Percentiles rank a stretch among this genome's conserved stretches.
These are phyloP conservation scores for Agaricus sinodeliciosus DNA, from an alignment of 768 basidiomycete species.

Conservation along the genomic window DNA sequence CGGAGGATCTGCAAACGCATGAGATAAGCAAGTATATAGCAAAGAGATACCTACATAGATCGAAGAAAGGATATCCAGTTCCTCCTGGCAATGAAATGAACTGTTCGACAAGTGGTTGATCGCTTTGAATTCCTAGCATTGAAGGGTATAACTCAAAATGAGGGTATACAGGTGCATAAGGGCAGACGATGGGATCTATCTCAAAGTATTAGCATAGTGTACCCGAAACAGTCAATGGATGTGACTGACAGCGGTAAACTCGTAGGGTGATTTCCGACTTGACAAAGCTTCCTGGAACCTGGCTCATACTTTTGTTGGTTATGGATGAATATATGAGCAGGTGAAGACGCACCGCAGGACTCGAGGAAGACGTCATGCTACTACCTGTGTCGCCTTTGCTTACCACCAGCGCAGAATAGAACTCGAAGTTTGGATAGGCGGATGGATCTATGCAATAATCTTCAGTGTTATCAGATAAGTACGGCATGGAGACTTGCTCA, in stretches of 20 bases:
- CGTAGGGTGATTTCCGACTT: background rate
- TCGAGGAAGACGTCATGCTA: conserved; percentile 5
- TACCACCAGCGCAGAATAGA: conserved; percentile 12
- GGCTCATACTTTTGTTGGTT: background rate
- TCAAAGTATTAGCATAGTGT: background rate
- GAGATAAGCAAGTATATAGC: background rate
- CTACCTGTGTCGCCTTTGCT: conserved; percentile 3
- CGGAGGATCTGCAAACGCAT: conserved; percentile 23
- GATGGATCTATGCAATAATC: conserved; percentile 28
- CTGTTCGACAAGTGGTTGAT: background rate
- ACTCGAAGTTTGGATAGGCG: conserved; percentile 19
- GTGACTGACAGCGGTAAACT: background rate
- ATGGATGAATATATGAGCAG: conserved; percentile 15
- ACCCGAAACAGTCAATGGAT: background rate
- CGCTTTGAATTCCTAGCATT: background rate
- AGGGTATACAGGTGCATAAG: conserved; percentile 15
- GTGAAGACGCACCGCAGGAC: conserved; percentile 27
- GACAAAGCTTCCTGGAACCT: background rate
- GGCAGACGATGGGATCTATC: conserved; percentile 14
- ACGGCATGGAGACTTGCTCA: conserved; percentile 9
- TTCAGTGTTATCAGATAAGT: background rate
- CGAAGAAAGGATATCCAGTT: conserved; percentile 9
- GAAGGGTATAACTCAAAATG: conserved; percentile 20
- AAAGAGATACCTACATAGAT: conserved; percentile 7
- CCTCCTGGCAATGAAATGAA: background rate